Evolutionary conservation across 768 basidiomycete species (phyloP).

Genomic region (Tricholoma saponaceum): DNA sequence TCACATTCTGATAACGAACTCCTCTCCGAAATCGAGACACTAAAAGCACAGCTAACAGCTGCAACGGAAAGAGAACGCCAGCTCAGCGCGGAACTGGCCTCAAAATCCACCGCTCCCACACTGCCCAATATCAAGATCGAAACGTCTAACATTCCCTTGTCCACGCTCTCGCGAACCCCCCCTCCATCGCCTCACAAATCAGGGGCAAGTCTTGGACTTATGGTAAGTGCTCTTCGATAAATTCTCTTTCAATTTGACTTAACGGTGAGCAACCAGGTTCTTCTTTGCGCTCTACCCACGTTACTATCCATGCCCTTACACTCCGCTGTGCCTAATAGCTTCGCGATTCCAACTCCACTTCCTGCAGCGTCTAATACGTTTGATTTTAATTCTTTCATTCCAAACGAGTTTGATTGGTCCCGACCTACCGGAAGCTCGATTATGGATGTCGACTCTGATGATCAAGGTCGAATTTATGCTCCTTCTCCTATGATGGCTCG

Average conservation of each 20-base stretch:
- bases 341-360: slow-evolving; percentile 49
- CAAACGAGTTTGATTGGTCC: slow-evolving; percentile 55
- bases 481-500: slow-evolving; percentile 23
- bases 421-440: slow-evolving; percentile 31
- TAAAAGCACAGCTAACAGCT: slow-evolving; percentile 60
- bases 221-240: slow-evolving; percentile 44
- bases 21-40: slow-evolving; percentile 59
- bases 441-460: slow-evolving; percentile 45
- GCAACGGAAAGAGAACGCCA: slow-evolving; percentile 65
- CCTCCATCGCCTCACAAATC: slow-evolving; percentile 49
- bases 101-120: slow-evolving; percentile 25
- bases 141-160: slow-evolving; percentile 47
- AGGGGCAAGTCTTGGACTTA: slow-evolving; percentile 63
- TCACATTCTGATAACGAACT: slow-evolving; percentile 34
- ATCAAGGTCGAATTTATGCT: slow-evolving; percentile 30
- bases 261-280: slow-evolving; percentile 46
- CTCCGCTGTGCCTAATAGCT: slow-evolving; percentile 47
- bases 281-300: slow-evolving; percentile 73
- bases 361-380: slow-evolving; percentile 41
- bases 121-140: slow-evolving; percentile 52
- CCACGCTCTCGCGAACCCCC: slow-evolving; percentile 36
- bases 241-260: slow-evolving; percentile 9
- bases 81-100: slow-evolving; percentile 58
- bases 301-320: slow-evolving; percentile 67
- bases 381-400: slow-evolving; percentile 43